Evolutionary conservation across 768 basidiomycete genomes (phyloP).

Genomic region (Dioszegia hungarica): DNA sequence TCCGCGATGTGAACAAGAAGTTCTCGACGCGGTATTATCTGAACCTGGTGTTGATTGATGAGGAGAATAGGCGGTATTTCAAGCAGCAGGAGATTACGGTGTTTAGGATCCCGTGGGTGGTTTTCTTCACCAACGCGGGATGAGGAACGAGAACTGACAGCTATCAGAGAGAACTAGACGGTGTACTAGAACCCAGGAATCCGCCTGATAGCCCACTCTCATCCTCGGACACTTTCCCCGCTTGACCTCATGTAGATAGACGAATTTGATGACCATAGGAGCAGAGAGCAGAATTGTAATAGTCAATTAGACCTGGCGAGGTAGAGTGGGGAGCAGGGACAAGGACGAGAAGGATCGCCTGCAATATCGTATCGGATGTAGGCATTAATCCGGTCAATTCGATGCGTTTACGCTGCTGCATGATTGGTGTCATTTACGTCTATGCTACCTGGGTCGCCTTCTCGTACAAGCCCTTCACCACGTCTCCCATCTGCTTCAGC

Average conservation of each 20-base stretch:
- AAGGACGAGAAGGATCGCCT: too few species aligned
- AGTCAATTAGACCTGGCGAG: background rate
- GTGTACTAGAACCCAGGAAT: background rate
- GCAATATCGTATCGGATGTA: too few species aligned
- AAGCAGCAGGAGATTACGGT: conserved; percentile 96
- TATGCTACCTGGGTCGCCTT: conserved; percentile 52
- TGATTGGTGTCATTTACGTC: background rate
- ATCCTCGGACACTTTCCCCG: too few species aligned
- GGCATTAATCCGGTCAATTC: too few species aligned
- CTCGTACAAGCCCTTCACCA: conserved; percentile 88
- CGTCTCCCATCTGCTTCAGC: conserved; percentile 80
- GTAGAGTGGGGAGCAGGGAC: background rate
- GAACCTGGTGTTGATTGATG: conserved; percentile 93
- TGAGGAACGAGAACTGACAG: background rate
- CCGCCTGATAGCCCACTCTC: too few species aligned
- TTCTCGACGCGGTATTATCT: conserved; percentile 96
- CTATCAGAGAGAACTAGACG: conserved; percentile 13
- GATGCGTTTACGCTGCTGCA: too few species aligned
- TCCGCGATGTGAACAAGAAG: conserved; percentile 98
- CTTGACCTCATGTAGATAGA: too few species aligned
- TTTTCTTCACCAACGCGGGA: background rate
- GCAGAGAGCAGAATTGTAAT: too few species aligned
- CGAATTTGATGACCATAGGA: too few species aligned
- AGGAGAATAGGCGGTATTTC: conserved; percentile 96
- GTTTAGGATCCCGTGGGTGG: conserved; percentile 68